phyloP scores from a whole-genome alignment of 2,329 filamentous ascomycete species.

The Aspergillus awamori region DNA sequence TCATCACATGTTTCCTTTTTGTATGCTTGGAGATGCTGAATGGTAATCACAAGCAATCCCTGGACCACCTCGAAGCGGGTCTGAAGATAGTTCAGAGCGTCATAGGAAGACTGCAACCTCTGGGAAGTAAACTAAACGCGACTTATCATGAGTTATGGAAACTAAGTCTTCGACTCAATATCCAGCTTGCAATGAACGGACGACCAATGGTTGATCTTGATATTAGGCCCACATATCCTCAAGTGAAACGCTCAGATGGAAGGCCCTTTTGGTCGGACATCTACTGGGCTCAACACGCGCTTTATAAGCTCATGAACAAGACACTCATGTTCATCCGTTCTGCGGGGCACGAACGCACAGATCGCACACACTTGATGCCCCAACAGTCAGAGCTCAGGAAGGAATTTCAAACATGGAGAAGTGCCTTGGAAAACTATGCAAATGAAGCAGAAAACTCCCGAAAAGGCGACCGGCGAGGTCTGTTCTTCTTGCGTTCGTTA shows the following conservation, averaged over 20 bases:
- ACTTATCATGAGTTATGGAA: constrained; percentile 26
- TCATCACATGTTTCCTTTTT: constrained; percentile 28
- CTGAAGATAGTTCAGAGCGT: constrained; percentile 21
- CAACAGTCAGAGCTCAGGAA: not conserved
- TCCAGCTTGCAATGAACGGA: constrained; percentile 26
- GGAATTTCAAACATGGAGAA: constrained; percentile 16
- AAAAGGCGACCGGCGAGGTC: constrained; percentile 16
- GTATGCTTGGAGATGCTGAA: constrained; percentile 27
- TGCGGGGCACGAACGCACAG: constrained; percentile 10
- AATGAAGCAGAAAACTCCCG: constrained; percentile 6
- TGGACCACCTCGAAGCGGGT: constrained; percentile 27
- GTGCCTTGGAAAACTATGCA: constrained; percentile 15
- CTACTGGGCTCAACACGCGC: constrained; percentile 15
- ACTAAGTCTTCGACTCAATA: constrained; percentile 24
- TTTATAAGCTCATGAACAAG: constrained; percentile 20
- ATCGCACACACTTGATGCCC: constrained; percentile 2
- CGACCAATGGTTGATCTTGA: constrained; percentile 13
- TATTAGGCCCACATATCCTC: not conserved
- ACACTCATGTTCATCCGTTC: constrained; percentile 17
- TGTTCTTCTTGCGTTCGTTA: constrained; percentile 20
- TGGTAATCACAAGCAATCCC: constrained; percentile 19
- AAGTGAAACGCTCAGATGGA: constrained; percentile 3
- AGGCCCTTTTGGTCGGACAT: constrained; percentile 4
- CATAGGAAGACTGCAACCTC: not conserved
- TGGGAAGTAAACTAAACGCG: not conserved